Evolutionary conservation across 306 rosid species (phyloP), one percentile per base, ranked within the genome.

Genomic region (Quillaja saponaria): DNA sequence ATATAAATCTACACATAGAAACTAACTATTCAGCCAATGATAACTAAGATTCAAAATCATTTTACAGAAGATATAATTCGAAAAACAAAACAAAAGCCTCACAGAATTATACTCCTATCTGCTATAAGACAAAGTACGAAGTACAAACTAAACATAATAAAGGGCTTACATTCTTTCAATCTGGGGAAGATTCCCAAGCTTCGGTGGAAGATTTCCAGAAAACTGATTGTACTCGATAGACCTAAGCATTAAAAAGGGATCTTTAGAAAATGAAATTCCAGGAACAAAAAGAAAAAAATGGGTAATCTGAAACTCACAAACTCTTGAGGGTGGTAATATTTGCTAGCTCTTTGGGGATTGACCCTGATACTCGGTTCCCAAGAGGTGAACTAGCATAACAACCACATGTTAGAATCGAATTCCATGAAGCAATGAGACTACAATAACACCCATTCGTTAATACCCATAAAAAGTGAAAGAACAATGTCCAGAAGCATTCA

Each of bases 331-430:
- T 83, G 49, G 74, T 66, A 63, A 87, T 83, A 56, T 80, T 81
- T 71, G 63, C 96, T 0, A 87, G 34, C 68, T 81, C 97, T 68
- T 49, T 67, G 16, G 97, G 97, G 44, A 90, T 78, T 34, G 82
- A n/a, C 62, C 96, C 96, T 0, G 90, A 74, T 49, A 90, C 13
- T 35, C 82, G 81, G 48, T 90, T 90, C 71, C 80, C 87, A 16
- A 67, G 1, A 57, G 87, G 65, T 46, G 96, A 73, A 55, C 97
- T 90, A 67, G n/a, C 68, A 33, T 5, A 67, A 44, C 10, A 56
- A 42, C n/a, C n/a, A n/a, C n/a, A n/a, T n/a, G n/a, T n/a, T n/a
- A 7, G 21, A 17, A 66, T 10, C 21, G 25, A 33, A 34, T 31
- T 2, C 3, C 53, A 37, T 13, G 34, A 33, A 19, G 15, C 10